Evolutionary conservation across 2,329 filamentous ascomycete species (phyloP).

Genomic region (Microdochium bolleyi): DNA sequence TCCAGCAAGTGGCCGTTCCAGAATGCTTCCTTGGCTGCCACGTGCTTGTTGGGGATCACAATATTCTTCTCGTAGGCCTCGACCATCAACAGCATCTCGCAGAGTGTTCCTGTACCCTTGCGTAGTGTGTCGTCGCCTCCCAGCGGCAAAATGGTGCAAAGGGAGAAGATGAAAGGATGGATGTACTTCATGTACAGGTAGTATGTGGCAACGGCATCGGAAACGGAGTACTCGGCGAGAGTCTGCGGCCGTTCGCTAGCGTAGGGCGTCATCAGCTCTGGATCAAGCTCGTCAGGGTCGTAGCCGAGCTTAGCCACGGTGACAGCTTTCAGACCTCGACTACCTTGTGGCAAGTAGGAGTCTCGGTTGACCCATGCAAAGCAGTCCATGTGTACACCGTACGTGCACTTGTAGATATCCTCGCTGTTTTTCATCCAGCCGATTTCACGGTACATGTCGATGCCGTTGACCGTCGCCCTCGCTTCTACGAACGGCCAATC

Average conservation of each 20-base stretch:
- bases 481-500: slow-evolving; percentile 99
- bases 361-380: slow-evolving; percentile 99
- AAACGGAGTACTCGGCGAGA: slow-evolving; percentile 95
- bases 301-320: slow-evolving; percentile 97
- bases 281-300: slow-evolving; percentile 94
- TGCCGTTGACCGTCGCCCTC: slow-evolving; percentile 84
- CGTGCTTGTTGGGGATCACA: slow-evolving; percentile 91
- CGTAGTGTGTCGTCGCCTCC: slow-evolving; percentile 87
- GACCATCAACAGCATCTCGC: slow-evolving; percentile 99
- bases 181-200: slow-evolving; percentile 99
- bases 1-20: slow-evolving; percentile 96
- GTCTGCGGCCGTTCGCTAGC: slow-evolving; percentile 88
- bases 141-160: slow-evolving; percentile 92
- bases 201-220: slow-evolving; percentile 96
- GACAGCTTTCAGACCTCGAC: slow-evolving; percentile 92
- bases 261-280: slow-evolving; percentile 92
- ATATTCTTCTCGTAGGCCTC: slow-evolving; percentile 91
- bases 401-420: slow-evolving; percentile 92
- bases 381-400: slow-evolving; percentile 98
- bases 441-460: slow-evolving; percentile 99
- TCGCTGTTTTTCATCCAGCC: slow-evolving; percentile 93
- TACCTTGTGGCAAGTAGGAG: slow-evolving; percentile 94
- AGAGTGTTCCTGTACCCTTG: slow-evolving; percentile 97
- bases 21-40: slow-evolving; percentile 83
- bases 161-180: slow-evolving; percentile 98